Base-by-base conservation (phyloP, 495 filamentous ascomycete species). In the Tetracladium marchalianum region DNA sequence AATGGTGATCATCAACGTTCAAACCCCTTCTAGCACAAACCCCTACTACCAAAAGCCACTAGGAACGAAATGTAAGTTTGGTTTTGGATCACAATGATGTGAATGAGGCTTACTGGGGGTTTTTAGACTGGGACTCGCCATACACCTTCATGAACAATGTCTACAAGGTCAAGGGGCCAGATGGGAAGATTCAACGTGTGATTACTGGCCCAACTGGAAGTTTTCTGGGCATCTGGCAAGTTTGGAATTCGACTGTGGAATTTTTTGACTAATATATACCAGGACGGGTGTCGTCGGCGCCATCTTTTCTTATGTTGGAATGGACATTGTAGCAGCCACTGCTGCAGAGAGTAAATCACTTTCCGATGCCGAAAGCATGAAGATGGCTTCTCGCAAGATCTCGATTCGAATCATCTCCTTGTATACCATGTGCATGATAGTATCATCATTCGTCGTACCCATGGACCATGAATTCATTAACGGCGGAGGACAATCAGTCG, bases 281-380 rank as follows among this genome's bases (percentile, higher is more conserved):
- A 66, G 70, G 68, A 70, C 67, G 5, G 66, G 66, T 1, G 62
- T 71, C 18, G 61, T 61, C 4, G 60, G 60, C 32, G 62, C 62
- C 6, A 47, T 71, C 11, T 74, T 73, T 53, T 65, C 65, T 0
- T 65, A 74, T 47, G 65, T 76, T 13, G 71, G 71, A 7, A 74
- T 79, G 63, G 68, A 38, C 39, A 32, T 39, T 11, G 55, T 69
- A 12, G 59, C 65, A 5, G 64, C 67, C 11, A 72, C 69, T 0
- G 71, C 67, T 4, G 59, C 71, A 5, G 71, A 75, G 50, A 72
- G 64, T 48, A 63, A 62, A 41, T 55, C 64, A 10, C 60, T 72
- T 0, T 54, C 64, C n/a, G 60, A 66, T 36, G 60, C 62, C 1
- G 71, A 75, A 49, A 68, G 61, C 31, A 69, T 75, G 58, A 75